Conservation (phyloP, 2,329 filamentous ascomycete genomes). For the Dothideomycetes sp. region DNA sequence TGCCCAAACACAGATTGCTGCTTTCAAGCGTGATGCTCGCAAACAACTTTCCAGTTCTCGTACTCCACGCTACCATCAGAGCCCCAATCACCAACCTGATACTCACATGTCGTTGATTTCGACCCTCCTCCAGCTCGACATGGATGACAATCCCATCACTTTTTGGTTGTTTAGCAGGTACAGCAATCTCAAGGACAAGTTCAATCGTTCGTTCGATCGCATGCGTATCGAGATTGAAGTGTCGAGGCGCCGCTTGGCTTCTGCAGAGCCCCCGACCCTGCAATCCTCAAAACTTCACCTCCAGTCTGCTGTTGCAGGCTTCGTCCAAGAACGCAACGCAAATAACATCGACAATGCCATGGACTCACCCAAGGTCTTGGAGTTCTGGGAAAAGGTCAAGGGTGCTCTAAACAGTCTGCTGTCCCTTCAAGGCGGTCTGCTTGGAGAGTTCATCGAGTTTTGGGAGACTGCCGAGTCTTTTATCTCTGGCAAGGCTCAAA, state of each 20-base stretch:
- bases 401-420: constrained; percentile 65
- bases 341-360: constrained; percentile 43
- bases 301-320: constrained; percentile 57
- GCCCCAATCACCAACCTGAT: constrained; percentile 50
- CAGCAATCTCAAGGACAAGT: constrained; percentile 79
- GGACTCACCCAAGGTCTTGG: constrained; percentile 73
- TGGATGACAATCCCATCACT: constrained; percentile 94
- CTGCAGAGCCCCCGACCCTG: constrained; percentile 59
- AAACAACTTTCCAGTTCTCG: constrained; percentile 60
- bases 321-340: constrained; percentile 10
- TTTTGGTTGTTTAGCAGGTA: constrained; percentile 87
- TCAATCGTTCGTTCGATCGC: constrained; percentile 71
- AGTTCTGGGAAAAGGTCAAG: constrained; percentile 86
- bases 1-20: constrained; percentile 75
- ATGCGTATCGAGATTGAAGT: constrained; percentile 89
- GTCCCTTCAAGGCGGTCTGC: constrained; percentile 62
- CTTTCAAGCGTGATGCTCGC: constrained; percentile 87
- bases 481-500: constrained; percentile 76
- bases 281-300: constrained; percentile 67
- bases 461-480: constrained; percentile 90
- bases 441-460: constrained; percentile 86
- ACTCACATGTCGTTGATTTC: constrained; percentile 90
- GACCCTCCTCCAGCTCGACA: constrained; percentile 82
- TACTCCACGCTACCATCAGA: constrained; percentile 40
- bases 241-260: constrained; percentile 69